These are phyloP conservation scores for Thalassiosira livingstoniorum DNA, from an alignment of 352 stramenopile genomes.

Conservation along the genomic window DNA sequence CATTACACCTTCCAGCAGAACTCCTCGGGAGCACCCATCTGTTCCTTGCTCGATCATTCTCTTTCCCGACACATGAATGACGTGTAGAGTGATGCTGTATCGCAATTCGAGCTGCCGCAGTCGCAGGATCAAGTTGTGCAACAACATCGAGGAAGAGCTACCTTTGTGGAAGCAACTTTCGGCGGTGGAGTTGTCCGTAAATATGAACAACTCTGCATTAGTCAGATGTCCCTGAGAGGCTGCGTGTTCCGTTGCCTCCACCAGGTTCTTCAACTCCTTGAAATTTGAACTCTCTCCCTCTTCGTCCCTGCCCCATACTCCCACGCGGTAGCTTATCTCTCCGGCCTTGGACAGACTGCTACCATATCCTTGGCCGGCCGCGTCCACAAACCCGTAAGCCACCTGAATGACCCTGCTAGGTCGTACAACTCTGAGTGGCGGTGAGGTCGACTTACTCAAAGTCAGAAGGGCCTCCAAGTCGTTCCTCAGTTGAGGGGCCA, in stretches of 20 bases:
- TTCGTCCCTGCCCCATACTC: conserved; percentile 30
- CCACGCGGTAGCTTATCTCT: conserved; percentile 12
- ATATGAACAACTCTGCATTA: conserved; percentile 61
- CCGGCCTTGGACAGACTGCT: background rate
- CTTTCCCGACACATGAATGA: conserved; percentile 57
- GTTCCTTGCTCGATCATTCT: conserved; percentile 67
- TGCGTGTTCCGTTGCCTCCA: conserved; percentile 41
- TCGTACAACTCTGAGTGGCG: conserved; percentile 11
- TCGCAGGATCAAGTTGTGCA: conserved; percentile 51
- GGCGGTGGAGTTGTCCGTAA: conserved; percentile 69
- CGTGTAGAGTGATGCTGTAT: conserved; percentile 22
- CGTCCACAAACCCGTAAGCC: conserved; percentile 57
- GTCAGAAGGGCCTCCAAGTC: conserved; percentile 51
- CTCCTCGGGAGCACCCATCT: conserved; percentile 56
- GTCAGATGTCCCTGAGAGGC: conserved; percentile 6
- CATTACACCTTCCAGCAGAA: conserved; percentile 49
- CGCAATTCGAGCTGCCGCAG: conserved; percentile 6
- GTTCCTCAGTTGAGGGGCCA: conserved; percentile 32
- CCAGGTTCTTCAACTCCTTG: conserved; percentile 55
- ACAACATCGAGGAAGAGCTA: conserved; percentile 33
- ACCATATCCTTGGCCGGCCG: conserved; percentile 36
- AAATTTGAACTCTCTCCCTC: conserved; percentile 59
- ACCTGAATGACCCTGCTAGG: background rate
- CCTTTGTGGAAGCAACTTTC: conserved; percentile 60
- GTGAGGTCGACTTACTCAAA: conserved; percentile 1